These are phyloP conservation scores for Aspergillus coremiiformis DNA, from an alignment of 495 filamentous ascomycete genomes.

Conservation along the genomic window DNA sequence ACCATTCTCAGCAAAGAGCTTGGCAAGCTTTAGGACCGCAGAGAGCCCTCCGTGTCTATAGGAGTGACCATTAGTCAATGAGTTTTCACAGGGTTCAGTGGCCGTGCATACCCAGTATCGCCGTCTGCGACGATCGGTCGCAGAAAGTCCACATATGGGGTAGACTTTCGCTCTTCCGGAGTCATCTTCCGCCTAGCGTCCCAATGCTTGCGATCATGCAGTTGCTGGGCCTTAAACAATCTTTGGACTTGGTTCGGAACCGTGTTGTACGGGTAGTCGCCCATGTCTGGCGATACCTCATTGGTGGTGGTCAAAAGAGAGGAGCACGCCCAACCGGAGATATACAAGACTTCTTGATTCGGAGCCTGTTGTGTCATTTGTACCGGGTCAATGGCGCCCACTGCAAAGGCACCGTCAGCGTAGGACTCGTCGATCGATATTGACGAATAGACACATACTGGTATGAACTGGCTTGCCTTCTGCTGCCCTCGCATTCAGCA, in stretches of 20 bases:
- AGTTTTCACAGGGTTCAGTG: background rate
- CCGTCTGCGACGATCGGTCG: conserved; percentile 96
- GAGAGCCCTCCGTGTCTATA: conserved; percentile 71
- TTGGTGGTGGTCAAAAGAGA: conserved; percentile 88
- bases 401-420: conserved; percentile 30
- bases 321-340: conserved; percentile 96
- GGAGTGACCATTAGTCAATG: conserved; percentile 1
- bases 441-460: conserved; percentile 47
- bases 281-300: conserved; percentile 94
- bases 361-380: conserved; percentile 99
- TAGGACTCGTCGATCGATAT: conserved; percentile 4
- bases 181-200: conserved; percentile 72
- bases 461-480: conserved; percentile 85
- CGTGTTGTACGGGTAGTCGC: conserved; percentile 98
- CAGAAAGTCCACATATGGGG: conserved; percentile 83
- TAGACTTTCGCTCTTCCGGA: conserved; percentile 58
- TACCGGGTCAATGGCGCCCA: conserved; percentile 95
- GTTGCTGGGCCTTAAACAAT: conserved; percentile 88
- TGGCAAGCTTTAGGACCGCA: conserved; percentile 91
- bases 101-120: conserved; percentile 65
- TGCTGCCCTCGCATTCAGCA: conserved; percentile 67
- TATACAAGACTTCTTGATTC: conserved; percentile 91
- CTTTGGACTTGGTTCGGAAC: conserved; percentile 97
- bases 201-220: conserved; percentile 96
- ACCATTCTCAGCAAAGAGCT: conserved; percentile 97